A percentile compares a stretch with the other conserved stretches of the same genome.
phyloP scores from a whole-genome alignment of 2,329 filamentous ascomycete species.

The Penicillium sp. region DNA sequence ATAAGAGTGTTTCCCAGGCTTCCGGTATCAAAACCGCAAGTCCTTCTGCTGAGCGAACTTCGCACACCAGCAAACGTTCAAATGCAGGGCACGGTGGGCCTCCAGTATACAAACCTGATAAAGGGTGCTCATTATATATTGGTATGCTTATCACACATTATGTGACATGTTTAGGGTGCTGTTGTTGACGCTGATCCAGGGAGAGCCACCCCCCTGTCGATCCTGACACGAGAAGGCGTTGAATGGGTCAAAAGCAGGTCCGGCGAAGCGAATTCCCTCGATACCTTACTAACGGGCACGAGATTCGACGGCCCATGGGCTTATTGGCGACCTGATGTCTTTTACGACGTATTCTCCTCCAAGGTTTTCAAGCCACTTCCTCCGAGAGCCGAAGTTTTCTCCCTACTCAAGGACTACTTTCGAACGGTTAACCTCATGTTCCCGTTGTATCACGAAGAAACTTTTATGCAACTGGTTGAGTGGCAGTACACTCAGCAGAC shows the following conservation, averaged over 20 bases:
- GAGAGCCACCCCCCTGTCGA: conserved; percentile 91
- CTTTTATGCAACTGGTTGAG: conserved; percentile 94
- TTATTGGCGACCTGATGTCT: conserved; percentile 95
- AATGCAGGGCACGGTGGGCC: conserved; percentile 55
- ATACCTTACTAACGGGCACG: conserved; percentile 81
- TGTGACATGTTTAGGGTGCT: background rate
- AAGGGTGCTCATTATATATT: conserved; percentile 86
- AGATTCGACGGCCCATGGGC: conserved; percentile 88
- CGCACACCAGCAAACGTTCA: conserved; percentile 38
- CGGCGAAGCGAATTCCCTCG: conserved; percentile 86
- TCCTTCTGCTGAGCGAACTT: conserved; percentile 6
- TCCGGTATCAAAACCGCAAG: background rate
- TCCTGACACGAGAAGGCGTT: conserved; percentile 93
- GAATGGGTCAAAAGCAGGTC: conserved; percentile 97
- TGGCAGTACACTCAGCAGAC: conserved; percentile 89
- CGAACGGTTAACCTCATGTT: conserved; percentile 98
- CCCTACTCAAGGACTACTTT: conserved; percentile 87
- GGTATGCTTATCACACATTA: conserved; percentile 21
- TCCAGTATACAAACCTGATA: conserved; percentile 86
- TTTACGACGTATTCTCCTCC: conserved; percentile 84
- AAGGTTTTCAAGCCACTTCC: conserved; percentile 81
- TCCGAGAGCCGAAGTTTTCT: conserved; percentile 81
- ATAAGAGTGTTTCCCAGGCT: conserved; percentile 11
- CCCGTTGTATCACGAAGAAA: conserved; percentile 90
- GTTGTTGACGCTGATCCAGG: conserved; percentile 55